Conservation (phyloP, 345 rosid genomes). For the Murraya koenigii region DNA sequence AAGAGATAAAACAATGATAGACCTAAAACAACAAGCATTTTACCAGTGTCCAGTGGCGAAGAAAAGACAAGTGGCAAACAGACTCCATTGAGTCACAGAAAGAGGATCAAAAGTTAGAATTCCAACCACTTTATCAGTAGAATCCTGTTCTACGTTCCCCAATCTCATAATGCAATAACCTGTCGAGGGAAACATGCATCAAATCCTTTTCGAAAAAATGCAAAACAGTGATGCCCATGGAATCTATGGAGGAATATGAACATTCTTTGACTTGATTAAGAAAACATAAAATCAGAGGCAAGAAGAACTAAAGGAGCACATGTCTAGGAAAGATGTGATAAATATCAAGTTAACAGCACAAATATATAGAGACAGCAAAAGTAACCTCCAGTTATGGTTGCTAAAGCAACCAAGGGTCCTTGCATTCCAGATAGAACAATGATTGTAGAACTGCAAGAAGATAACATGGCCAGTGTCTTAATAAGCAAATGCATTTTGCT, state of each 20-base stretch:
- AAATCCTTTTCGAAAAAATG: slow-evolving; percentile 4
- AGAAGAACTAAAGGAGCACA: neutral
- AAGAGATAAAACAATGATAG: neutral
- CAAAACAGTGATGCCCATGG: neutral
- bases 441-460: slow-evolving; percentile 76
- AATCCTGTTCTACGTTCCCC: slow-evolving; percentile 42
- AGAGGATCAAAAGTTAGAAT: slow-evolving; percentile 44
- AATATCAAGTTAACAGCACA: neutral
- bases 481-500: slow-evolving; percentile 27
- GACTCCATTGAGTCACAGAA: slow-evolving; percentile 75
- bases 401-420: slow-evolving; percentile 75
- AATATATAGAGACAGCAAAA: slow-evolving; percentile 10
- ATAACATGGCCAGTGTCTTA: slow-evolving; percentile 50
- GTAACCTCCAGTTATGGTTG: slow-evolving; percentile 63
- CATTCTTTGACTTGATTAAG: neutral
- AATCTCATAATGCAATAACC: slow-evolving; percentile 83
- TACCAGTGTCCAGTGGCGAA: slow-evolving; percentile 94
- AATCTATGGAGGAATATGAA: neutral
- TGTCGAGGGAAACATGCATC: slow-evolving; percentile 29
- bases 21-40: slow-evolving; percentile 18
- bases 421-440: slow-evolving; percentile 78
- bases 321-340: neutral
- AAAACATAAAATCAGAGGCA: neutral
- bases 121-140: slow-evolving; percentile 23
- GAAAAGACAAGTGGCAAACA: slow-evolving; percentile 70